Percentiles rank a stretch among this genome's conserved stretches.
phyloP scores from a whole-genome alignment of 2,329 filamentous ascomycete species.

The Aspergillus cejpii region DNA sequence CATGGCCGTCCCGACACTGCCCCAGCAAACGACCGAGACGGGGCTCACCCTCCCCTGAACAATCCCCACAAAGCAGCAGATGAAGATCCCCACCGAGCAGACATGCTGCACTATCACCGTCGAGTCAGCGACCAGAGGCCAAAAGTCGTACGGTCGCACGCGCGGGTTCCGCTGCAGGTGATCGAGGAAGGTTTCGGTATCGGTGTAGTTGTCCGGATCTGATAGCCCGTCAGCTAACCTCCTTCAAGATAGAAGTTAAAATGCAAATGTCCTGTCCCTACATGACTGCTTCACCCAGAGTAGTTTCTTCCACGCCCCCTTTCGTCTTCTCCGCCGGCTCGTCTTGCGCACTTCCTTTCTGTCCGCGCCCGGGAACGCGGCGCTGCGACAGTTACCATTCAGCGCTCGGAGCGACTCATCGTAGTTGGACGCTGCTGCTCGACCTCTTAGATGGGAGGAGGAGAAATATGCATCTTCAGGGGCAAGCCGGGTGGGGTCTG shows the following conservation, averaged over 20 bases:
- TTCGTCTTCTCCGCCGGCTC: conserved; percentile 61
- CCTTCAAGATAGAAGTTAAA: conserved; percentile 1
- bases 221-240: conserved; percentile 1
- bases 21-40: conserved; percentile 79
- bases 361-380: conserved; percentile 34
- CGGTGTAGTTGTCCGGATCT: conserved; percentile 99
- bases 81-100: conserved; percentile 87
- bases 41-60: conserved; percentile 81
- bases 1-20: conserved; percentile 71
- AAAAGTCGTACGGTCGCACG: conserved; percentile 93
- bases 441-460: conserved; percentile 53
- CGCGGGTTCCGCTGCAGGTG: conserved; percentile 91
- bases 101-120: conserved; percentile 97
- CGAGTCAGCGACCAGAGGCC: conserved; percentile 89
- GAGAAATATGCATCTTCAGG: conserved; percentile 76
- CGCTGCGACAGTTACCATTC: conserved; percentile 39
- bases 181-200: conserved; percentile 92
- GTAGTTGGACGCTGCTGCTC: conserved; percentile 37
- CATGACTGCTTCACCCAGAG: conserved; percentile 97
- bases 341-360: conserved; percentile 47
- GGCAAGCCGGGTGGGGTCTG: conserved; percentile 63
- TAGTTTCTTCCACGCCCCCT: conserved; percentile 84
- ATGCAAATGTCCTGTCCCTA: conserved; percentile 41
- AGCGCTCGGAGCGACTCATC: conserved; percentile 29
- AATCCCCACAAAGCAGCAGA: conserved; percentile 89